Conservation (phyloP, 2,329 filamentous ascomycete species). For the Diplodia seriata region DNA sequence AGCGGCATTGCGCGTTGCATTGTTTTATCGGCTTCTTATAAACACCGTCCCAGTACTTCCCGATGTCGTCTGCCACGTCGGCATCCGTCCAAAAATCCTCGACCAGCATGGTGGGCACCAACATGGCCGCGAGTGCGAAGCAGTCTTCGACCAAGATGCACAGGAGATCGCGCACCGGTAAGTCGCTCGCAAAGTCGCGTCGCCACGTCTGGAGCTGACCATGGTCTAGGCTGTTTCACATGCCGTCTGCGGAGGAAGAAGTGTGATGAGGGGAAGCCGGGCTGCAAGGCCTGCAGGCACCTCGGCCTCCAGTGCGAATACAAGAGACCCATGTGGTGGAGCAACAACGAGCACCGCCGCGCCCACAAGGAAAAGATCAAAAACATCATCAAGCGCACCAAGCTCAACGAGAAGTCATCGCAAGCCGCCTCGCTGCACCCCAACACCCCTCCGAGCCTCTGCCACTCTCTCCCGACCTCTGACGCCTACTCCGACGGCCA, state of each 20-base stretch:
- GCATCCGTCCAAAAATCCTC: slow-evolving; percentile 52
- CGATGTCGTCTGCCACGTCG: slow-evolving; percentile 49
- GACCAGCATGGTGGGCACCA: slow-evolving; percentile 59
- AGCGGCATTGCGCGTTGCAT: slow-evolving; percentile 49
- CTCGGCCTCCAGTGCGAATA: slow-evolving; percentile 92
- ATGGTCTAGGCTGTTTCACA: slow-evolving; percentile 67
- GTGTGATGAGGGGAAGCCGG: slow-evolving; percentile 71
- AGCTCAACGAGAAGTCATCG: slow-evolving; percentile 84
- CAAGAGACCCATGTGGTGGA: slow-evolving; percentile 97
- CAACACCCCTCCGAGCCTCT: slow-evolving; percentile 76
- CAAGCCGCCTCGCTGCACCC: slow-evolving; percentile 56
- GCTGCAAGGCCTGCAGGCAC: slow-evolving; percentile 69
- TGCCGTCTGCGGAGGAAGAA: slow-evolving; percentile 73
- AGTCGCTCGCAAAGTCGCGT: slow-evolving; percentile 15
- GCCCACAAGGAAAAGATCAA: slow-evolving; percentile 95
- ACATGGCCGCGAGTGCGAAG: slow-evolving; percentile 62
- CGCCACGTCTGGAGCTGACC: slow-evolving; percentile 41
- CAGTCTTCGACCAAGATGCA: slow-evolving; percentile 82
- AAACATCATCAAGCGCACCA: slow-evolving; percentile 95
- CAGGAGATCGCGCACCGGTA: slow-evolving; percentile 91
- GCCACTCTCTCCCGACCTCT: slow-evolving; percentile 81
- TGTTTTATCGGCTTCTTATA: slow-evolving; percentile 50
- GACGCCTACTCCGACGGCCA: slow-evolving; percentile 79
- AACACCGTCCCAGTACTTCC: slow-evolving; percentile 53
- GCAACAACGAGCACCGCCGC: slow-evolving; percentile 84